Conservation (phyloP, 208 protist genomes). For the Leishmania turanica region DNA sequence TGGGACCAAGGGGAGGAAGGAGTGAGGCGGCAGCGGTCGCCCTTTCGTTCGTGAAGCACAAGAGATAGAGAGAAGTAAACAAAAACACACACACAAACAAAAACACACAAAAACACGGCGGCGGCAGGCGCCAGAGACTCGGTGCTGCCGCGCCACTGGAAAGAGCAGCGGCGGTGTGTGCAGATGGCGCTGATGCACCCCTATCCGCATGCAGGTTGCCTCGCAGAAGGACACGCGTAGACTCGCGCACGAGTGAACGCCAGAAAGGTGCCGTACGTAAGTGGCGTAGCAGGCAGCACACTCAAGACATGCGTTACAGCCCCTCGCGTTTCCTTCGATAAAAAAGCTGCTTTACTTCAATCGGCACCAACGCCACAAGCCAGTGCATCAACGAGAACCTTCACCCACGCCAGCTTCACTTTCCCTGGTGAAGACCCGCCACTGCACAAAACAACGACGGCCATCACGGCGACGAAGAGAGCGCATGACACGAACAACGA, state of each 20-base stretch:
- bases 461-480: neutral
- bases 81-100: neutral
- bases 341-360: neutral
- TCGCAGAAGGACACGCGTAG: neutral
- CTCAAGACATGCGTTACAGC: neutral
- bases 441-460: neutral
- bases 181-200: neutral
- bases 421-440: neutral
- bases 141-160: neutral
- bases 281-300: neutral
- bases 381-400: neutral
- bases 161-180: neutral
- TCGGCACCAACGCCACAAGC: neutral
- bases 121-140: no score
- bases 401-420: neutral
- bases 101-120: neutral
- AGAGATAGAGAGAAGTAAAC: neutral
- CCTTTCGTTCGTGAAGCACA: neutral
- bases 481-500: neutral
- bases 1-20: neutral
- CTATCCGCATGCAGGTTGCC: neutral
- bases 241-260: neutral
- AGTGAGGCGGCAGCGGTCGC: neutral
- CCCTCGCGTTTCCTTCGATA: neutral
- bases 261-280: neutral